Conservation (phyloP, 345 rosid species). For the Orychophragmus violaceus region DNA sequence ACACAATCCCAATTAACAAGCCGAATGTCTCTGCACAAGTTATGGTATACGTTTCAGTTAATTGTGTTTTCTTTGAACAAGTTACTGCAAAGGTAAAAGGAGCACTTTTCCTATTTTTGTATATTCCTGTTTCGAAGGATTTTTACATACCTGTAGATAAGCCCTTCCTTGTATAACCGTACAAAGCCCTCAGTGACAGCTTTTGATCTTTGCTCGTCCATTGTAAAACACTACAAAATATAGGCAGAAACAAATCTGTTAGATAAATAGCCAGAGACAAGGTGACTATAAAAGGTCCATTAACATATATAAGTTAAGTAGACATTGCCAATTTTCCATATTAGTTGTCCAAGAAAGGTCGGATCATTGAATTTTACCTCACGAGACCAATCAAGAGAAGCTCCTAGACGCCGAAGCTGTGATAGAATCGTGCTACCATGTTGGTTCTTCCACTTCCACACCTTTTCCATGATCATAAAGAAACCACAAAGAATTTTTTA, state of each 20-base stretch:
- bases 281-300: neutral
- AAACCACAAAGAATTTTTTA: neutral
- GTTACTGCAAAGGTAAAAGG: neutral
- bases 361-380: conserved; percentile 43
- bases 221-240: conserved; percentile 47
- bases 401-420: conserved; percentile 73
- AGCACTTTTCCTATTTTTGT: neutral
- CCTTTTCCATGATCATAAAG: conserved; percentile 35
- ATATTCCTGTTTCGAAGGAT: neutral
- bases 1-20: conserved; percentile 41
- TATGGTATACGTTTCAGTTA: neutral
- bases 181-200: conserved; percentile 89
- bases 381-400: conserved; percentile 97
- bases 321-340: neutral
- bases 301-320: neutral
- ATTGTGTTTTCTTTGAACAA: neutral
- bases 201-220: conserved; percentile 87
- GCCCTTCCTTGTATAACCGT: conserved; percentile 57
- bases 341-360: neutral
- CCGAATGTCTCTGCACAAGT: conserved; percentile 60
- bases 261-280: conserved; percentile 13
- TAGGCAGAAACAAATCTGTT: conserved; percentile 14
- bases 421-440: conserved; percentile 64
- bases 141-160: conserved; percentile 65
- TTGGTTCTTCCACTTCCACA: conserved; percentile 85